These are phyloP conservation scores for Coniochaeta prunicola DNA, from an alignment of 2,329 filamentous ascomycete species.

Conservation along the genomic window DNA sequence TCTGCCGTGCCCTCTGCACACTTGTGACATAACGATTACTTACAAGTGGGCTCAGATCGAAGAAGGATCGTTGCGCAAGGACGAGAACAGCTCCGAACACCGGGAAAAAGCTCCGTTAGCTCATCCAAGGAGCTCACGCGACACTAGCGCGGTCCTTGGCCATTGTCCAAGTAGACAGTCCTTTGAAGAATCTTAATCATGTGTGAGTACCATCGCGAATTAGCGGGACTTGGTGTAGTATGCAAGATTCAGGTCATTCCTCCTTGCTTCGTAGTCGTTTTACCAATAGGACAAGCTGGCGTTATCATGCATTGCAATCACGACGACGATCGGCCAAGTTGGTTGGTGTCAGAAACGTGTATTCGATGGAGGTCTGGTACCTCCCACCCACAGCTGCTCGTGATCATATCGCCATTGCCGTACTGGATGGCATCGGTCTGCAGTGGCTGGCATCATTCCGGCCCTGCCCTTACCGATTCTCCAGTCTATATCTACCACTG, in stretches of 20 bases:
- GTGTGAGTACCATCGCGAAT: not conserved
- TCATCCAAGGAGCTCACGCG: not conserved
- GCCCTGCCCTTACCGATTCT: not conserved
- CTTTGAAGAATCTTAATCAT: not conserved
- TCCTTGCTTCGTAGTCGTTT: not conserved
- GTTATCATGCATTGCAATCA: not conserved
- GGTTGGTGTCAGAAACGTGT: not conserved
- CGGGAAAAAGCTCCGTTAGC: not conserved
- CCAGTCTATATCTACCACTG: too few species aligned
- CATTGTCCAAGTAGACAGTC: not conserved
- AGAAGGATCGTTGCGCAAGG: not conserved
- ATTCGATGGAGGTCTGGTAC: not conserved
- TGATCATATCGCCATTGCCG: not conserved
- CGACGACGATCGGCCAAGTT: not conserved
- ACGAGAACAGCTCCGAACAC: not conserved
- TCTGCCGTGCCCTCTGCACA: not conserved
- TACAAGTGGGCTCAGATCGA: not conserved
- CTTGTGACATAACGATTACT: not conserved
- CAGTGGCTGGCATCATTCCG: not conserved
- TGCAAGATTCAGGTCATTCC: not conserved
- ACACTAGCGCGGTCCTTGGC: not conserved
- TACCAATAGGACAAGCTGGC: not conserved
- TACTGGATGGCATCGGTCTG: not conserved
- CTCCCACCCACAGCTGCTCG: not conserved
- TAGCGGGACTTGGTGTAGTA: not conserved